Conservation (phyloP, 768 basidiomycete genomes). For the Lentinula sp. region DNA sequence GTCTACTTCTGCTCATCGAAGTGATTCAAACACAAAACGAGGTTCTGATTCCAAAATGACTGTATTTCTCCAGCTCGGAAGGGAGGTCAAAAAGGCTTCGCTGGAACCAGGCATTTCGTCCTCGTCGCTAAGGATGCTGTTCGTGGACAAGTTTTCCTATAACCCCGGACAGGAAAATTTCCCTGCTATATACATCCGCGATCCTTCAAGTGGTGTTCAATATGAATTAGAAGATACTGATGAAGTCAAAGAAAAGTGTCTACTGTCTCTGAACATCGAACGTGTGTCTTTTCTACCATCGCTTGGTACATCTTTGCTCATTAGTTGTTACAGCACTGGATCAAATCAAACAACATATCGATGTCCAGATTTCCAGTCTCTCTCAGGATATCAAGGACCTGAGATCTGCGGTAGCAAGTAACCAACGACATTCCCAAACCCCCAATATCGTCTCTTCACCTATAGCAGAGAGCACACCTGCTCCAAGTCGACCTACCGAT, state of each 20-base stretch:
- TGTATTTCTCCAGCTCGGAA: constrained; percentile 84
- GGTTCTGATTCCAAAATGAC: constrained; percentile 39
- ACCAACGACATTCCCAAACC: constrained; percentile 46
- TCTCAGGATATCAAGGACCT: constrained; percentile 91
- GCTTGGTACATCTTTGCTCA: constrained; percentile 4
- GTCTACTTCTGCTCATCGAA: constrained; percentile 1
- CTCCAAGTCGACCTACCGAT: constrained; percentile 64
- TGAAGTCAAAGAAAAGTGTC: constrained; percentile 83
- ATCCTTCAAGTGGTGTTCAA: constrained; percentile 86
- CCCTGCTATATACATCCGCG: constrained; percentile 92
- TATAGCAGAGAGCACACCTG: constrained; percentile 61
- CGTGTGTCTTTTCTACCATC: constrained; percentile 53
- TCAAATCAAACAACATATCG: constrained; percentile 98
- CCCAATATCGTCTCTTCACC: constrained; percentile 28
- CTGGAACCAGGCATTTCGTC: constrained; percentile 71
- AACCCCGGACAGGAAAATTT: constrained; percentile 91
- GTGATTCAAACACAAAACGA: constrained; percentile 8
- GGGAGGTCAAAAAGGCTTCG: constrained; percentile 83
- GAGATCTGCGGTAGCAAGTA: constrained; percentile 52
- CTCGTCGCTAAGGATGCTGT: constrained; percentile 74
- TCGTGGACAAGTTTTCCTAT: constrained; percentile 93
- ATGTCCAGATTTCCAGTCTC: constrained; percentile 78
- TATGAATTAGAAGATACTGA: constrained; percentile 95
- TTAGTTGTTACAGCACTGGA: constrained; percentile 66
- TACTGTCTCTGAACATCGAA: constrained; percentile 93